Percentiles rank a stretch among this genome's conserved stretches.
Conservation (phyloP, 352 stramenopile genomes). For the Pythium sukuiense region DNA sequence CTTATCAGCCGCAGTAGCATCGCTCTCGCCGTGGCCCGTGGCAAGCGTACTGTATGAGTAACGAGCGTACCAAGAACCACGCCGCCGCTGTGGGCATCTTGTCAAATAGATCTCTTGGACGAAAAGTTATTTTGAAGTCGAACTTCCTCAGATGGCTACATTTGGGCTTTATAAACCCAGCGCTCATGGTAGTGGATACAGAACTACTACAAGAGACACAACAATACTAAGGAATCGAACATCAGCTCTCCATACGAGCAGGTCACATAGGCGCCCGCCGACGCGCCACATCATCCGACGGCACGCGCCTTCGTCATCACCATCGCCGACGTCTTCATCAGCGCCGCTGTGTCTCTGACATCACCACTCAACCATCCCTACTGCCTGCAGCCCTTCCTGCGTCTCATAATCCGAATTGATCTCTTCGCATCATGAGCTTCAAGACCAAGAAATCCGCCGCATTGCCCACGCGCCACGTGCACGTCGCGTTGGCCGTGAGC, state of each 20-base stretch:
- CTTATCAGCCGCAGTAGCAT: not conserved
- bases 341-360: not conserved
- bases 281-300: conserved; percentile 15
- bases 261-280: conserved; percentile 17
- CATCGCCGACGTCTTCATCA: not conserved
- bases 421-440: conserved; percentile 7
- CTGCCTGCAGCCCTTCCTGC: not conserved
- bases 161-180: conserved; percentile 7
- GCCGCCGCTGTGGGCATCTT: not conserved
- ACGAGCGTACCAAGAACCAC: not conserved
- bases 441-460: conserved; percentile 13
- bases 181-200: not conserved
- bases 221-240: conserved; percentile 10
- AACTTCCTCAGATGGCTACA: conserved; percentile 23
- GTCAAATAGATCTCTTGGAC: not conserved
- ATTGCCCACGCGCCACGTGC: conserved; percentile 7
- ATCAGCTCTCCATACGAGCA: conserved; percentile 11
- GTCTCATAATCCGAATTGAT: not conserved
- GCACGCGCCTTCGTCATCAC: conserved; percentile 17
- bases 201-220: conserved; percentile 11
- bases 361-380: not conserved
- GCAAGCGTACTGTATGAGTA: not conserved
- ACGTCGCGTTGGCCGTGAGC: conserved; percentile 17
- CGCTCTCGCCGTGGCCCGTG: no score
- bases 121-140: conserved; percentile 14